Evolutionary conservation across 352 stramenopile genomes (phyloP).

Genomic region (Globisporangium megalacanthum): DNA sequence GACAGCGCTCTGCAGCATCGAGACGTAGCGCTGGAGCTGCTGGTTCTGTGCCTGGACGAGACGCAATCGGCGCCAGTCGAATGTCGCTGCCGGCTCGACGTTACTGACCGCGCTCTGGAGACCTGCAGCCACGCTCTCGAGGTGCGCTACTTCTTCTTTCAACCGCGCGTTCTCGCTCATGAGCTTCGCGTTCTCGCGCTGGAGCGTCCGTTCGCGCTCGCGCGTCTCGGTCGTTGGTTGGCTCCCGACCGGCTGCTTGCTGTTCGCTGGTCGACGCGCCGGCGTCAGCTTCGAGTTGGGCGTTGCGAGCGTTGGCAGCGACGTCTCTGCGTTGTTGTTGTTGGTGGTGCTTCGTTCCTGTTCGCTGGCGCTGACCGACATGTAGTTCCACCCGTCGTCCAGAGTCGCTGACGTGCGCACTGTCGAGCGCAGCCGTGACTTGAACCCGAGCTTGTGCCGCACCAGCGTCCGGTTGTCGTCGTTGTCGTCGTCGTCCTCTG

Average conservation of each 20-base stretch:
- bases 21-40: conserved; percentile 50
- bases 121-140: conserved; percentile 32
- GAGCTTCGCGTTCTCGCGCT: conserved; percentile 36
- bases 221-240: conserved; percentile 40
- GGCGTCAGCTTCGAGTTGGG: conserved; percentile 16
- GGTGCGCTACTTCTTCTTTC: conserved; percentile 35
- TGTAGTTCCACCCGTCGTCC: conserved; percentile 27
- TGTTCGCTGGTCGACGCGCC: conserved; percentile 19
- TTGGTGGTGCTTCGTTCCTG: conserved; percentile 1
- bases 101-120: conserved; percentile 27
- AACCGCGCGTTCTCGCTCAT: conserved; percentile 35
- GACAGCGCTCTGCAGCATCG: conserved; percentile 34
- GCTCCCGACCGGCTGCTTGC: conserved; percentile 13
- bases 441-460: not conserved
- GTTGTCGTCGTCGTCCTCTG: conserved; percentile 2
- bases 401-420: conserved; percentile 2
- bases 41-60: conserved; percentile 55
- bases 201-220: conserved; percentile 28
- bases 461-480: not conserved
- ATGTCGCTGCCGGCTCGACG: conserved; percentile 7
- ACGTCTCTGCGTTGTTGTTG: conserved; percentile 9
- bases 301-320: not conserved
- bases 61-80: conserved; percentile 28
- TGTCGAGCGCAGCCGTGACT: conserved; percentile 2
- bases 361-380: conserved; percentile 10